phyloP scores from a whole-genome alignment of 495 filamentous ascomycete species.

The Aspergillus heteromorphus region DNA sequence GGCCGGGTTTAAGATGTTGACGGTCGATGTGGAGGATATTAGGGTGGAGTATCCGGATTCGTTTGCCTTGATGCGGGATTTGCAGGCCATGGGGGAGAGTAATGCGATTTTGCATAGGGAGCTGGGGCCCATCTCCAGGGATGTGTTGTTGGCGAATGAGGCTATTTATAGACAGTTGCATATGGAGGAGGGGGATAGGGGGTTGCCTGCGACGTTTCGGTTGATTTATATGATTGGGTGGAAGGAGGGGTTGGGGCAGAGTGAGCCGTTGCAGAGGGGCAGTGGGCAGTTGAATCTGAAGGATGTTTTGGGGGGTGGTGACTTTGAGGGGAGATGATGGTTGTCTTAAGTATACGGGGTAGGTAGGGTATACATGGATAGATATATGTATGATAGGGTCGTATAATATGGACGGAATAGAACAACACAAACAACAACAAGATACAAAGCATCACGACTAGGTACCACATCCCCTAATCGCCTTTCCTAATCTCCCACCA shows the following conservation, averaged over 20 bases:
- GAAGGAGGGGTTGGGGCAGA: slow-evolving; percentile 77
- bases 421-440: neutral
- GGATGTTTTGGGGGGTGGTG: slow-evolving; percentile 64
- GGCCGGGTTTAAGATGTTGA: slow-evolving; percentile 92
- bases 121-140: slow-evolving; percentile 65
- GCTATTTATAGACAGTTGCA: slow-evolving; percentile 85
- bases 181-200: slow-evolving; percentile 59
- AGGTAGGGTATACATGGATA: too few species aligned
- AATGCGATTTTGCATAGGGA: slow-evolving; percentile 81
- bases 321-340: neutral
- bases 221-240: slow-evolving; percentile 98
- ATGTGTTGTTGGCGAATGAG: slow-evolving; percentile 84
- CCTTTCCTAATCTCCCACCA: neutral
- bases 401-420: slow-evolving; percentile 17
- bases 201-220: slow-evolving; percentile 82
- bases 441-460: neutral
- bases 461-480: neutral
- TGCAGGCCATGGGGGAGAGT: slow-evolving; percentile 91
- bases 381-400: slow-evolving; percentile 24
- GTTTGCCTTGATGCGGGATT: slow-evolving; percentile 85
- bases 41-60: slow-evolving; percentile 91
- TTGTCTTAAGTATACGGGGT: neutral
- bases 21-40: slow-evolving; percentile 96
- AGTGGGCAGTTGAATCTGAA: slow-evolving; percentile 78
- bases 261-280: slow-evolving; percentile 73